Base-by-base conservation (phyloP, 225 moss, liverwort and hornwort genomes). In the Climacium dendroides region DNA sequence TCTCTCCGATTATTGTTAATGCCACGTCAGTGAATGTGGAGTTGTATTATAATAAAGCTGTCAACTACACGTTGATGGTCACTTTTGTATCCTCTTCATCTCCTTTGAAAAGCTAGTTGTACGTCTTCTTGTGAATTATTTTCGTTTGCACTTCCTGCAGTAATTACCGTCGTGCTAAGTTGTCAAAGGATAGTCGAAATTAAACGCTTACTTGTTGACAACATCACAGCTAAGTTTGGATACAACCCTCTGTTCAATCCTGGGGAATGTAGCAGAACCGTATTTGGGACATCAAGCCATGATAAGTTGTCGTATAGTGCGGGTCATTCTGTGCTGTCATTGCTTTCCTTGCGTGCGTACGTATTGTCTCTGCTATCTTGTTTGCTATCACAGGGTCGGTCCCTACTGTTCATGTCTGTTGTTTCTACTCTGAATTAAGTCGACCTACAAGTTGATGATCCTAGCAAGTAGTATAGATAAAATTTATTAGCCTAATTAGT, bases 11-110 rank as follows among this genome's bases (percentile, higher is more conserved):
- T 41, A 89, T 91, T 82, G 95, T 98, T 74, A 98, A 98, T 92
- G 96, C 96, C 69, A 97, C 98, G 22, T 95, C 96, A 58, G 96
- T 98, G 82, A 98, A 97, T 74, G 98, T 97, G 79, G 96, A 96
- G 87, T 92, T 97, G 90, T 98, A 98, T 71, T 98, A 98, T 90
- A 98, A 98, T 87, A 98, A 98, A 89, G 98, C 96, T 81, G 96
- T 98, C 90, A 98, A 98, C 88, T 98, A 98, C 87, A 98, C 96
- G 60, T 95, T 98, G 94, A 98, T 98, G 98, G 98, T 98, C 87
- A 98, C 98, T 86, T 98, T 98, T 91, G 98, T 98, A 98, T 98
- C 98, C 96, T 88, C 57, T 80, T 86, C 43, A 83, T 77, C 8
- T 83, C 32, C 43, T 82, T 80, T 32, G 52, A 45, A 82, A 54